Conservation (phyloP, 306 rosid species). For the Casuarina equisetifolia region DNA sequence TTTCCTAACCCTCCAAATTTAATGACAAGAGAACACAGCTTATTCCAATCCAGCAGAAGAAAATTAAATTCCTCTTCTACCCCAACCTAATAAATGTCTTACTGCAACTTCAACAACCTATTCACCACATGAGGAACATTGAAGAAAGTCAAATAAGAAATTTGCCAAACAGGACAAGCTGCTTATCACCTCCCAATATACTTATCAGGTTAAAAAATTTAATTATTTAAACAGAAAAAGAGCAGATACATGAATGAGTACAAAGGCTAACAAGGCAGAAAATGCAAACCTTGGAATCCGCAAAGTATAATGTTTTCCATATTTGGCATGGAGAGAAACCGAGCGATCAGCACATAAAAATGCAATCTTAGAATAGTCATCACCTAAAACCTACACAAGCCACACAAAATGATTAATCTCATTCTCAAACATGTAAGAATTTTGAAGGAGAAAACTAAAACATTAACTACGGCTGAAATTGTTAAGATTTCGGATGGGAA, state of each 20-base stretch:
- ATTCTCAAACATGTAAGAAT: neutral
- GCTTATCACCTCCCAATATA: neutral
- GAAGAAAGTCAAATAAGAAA: neutral
- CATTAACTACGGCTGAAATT: neutral
- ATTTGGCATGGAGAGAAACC: conserved; percentile 78
- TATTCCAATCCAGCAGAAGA: neutral
- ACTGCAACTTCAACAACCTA: neutral
- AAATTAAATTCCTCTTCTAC: neutral
- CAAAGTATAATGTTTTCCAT: conserved; percentile 83
- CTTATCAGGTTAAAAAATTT: neutral
- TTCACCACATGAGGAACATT: neutral
- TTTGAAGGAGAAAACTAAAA: neutral
- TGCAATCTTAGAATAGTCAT: conserved; percentile 93
- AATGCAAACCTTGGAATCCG: conserved; percentile 82
- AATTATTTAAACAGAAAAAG: neutral
- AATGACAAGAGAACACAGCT: neutral
- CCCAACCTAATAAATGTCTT: neutral
- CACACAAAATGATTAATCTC: conserved; percentile 25
- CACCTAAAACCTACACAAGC: conserved; percentile 57
- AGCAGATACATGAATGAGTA: neutral
- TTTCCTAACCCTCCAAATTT: neutral
- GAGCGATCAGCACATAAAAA: conserved; percentile 92
- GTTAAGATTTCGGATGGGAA: neutral
- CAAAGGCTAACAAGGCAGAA: neutral
- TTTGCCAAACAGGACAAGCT: neutral